phyloP scores from a whole-genome alignment of 2,329 filamentous ascomycete species.

The Tolypocladium tropicale region DNA sequence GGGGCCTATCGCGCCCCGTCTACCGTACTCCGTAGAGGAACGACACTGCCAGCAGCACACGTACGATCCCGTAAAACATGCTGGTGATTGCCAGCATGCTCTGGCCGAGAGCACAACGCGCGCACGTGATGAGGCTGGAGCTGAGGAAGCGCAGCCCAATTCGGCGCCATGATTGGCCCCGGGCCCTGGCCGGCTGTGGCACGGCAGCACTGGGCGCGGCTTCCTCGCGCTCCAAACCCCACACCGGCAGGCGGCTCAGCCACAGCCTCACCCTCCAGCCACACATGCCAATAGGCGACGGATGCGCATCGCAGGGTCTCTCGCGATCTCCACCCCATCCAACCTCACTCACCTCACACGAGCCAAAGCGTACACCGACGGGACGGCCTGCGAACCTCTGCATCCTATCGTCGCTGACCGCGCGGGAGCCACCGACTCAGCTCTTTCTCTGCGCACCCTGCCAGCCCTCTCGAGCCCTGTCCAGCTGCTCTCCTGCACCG shows the following conservation, averaged over 20 bases:
- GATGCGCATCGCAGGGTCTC: not conserved
- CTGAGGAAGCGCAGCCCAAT: not conserved
- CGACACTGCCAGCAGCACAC: no score
- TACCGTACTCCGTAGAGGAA: no score
- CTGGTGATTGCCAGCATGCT: no score
- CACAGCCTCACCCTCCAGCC: slow-evolving; percentile 1
- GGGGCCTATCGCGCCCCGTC: no score
- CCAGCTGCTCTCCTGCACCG: not conserved
- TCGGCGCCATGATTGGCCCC: not conserved
- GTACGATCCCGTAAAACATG: no score
- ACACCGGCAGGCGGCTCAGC: not conserved
- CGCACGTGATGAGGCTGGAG: slow-evolving; percentile 1
- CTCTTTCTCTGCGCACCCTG: not conserved
- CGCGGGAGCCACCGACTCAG: not conserved
- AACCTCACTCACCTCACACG: not conserved
- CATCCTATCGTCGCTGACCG: not conserved
- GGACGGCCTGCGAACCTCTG: not conserved
- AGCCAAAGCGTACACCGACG: not conserved
- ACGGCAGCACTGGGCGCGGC: not conserved
- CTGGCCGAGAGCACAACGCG: not conserved
- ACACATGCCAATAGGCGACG: not conserved
- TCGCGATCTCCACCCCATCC: not conserved
- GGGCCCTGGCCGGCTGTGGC: not conserved
- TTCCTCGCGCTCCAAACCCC: not conserved
- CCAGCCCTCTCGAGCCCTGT: not conserved